phyloP scores from a whole-genome alignment of 805 yeast species.

The Saturnispora halmiae region DNA sequence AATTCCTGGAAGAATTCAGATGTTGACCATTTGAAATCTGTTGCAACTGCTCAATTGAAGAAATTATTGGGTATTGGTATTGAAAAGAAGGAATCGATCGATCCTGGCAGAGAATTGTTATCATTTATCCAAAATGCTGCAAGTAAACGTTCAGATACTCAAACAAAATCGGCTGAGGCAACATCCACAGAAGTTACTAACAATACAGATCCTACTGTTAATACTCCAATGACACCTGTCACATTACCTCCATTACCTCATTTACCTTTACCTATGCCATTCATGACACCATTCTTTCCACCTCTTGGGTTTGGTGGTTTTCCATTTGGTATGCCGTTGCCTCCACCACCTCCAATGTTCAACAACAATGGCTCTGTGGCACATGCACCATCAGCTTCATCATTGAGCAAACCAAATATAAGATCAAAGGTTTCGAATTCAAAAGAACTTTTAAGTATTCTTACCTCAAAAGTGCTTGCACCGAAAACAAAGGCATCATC shows the following conservation, averaged over 20 bases:
- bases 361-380: slow-evolving; percentile 7
- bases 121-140: slow-evolving; percentile 48
- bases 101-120: slow-evolving; percentile 72
- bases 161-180: neutral
- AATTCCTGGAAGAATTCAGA: slow-evolving; percentile 40
- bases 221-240: slow-evolving; percentile 2
- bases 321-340: slow-evolving; percentile 12
- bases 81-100: slow-evolving; percentile 30
- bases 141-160: slow-evolving; percentile 15
- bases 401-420: slow-evolving; percentile 27
- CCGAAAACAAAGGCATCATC: neutral
- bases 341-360: neutral
- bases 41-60: slow-evolving; percentile 61
- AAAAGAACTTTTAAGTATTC: slow-evolving; percentile 26
- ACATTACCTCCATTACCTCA: slow-evolving; percentile 9
- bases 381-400: slow-evolving; percentile 26
- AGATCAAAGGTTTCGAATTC: slow-evolving; percentile 28
- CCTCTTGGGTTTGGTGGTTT: slow-evolving; percentile 10
- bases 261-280: slow-evolving; percentile 15
- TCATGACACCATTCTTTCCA: slow-evolving; percentile 11
- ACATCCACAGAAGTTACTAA: slow-evolving; percentile 7
- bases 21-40: slow-evolving; percentile 51
- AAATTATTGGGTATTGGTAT: slow-evolving; percentile 44
- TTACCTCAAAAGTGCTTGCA: slow-evolving; percentile 16
- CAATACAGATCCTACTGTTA: neutral